A percentile compares a stretch with the other conserved stretches of the same genome.
Conservation (phyloP, 148 eudicot species). For the Rhododendron ferrugineum region DNA sequence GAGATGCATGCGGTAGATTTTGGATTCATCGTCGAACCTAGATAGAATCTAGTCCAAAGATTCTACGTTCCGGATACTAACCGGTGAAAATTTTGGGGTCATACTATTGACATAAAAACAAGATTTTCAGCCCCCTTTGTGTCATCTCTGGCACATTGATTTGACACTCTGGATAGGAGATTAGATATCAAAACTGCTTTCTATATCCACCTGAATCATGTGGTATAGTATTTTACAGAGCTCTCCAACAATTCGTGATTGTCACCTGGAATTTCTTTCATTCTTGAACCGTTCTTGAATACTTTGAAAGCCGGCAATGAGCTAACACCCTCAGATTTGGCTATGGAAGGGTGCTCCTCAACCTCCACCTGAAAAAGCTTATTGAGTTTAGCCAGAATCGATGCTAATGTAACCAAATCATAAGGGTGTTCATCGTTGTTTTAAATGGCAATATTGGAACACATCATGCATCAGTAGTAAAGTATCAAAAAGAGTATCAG, state of each 20-base stretch:
- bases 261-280: slow-evolving; percentile 40
- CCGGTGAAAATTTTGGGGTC: neutral
- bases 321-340: slow-evolving; percentile 41
- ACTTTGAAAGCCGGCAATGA: slow-evolving; percentile 50
- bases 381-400: neutral
- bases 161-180: neutral
- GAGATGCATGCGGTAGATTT: neutral
- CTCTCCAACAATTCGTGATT: slow-evolving; percentile 43
- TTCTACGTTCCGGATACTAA: neutral
- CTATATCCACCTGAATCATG: slow-evolving; percentile 1
- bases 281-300: slow-evolving; percentile 44
- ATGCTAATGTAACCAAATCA: neutral
- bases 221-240: slow-evolving; percentile 22
- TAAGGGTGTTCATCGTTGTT: neutral
- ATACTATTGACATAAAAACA: neutral
- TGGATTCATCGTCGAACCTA: neutral
- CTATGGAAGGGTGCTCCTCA: slow-evolving; percentile 34
- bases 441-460: neutral
- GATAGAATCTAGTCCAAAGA: neutral
- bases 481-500: neutral
- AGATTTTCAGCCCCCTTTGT: neutral
- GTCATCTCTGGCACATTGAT: neutral
- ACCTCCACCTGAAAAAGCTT: slow-evolving; percentile 32
- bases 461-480: neutral
- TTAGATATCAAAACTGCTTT: neutral